Percentiles rank a stretch among this genome's conserved stretches.
phyloP scores from a whole-genome alignment of 495 filamentous ascomycete genomes.

The Recurvomyces mirabilis region DNA sequence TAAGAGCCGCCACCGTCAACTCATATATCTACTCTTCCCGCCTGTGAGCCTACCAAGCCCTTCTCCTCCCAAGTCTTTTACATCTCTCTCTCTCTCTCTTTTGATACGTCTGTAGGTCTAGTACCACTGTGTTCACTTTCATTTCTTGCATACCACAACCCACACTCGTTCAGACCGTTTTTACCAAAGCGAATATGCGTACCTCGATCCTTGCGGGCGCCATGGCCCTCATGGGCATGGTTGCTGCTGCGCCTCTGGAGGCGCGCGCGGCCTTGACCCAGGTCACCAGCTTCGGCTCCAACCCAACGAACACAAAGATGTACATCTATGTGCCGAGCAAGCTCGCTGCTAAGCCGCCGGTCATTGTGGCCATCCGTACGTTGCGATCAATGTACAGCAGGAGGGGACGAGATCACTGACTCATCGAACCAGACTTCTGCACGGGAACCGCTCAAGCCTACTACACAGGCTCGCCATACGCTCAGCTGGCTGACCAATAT shows the following conservation, averaged over 20 bases:
- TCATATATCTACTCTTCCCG: too few relatives aligned
- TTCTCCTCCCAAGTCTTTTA: too few relatives aligned
- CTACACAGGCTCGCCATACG: conserved; percentile 24
- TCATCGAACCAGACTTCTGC: conserved; percentile 20
- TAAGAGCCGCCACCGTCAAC: too few relatives aligned
- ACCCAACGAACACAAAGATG: conserved; percentile 7
- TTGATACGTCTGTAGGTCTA: too few relatives aligned
- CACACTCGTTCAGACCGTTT: conserved; percentile 1
- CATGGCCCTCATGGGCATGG: conserved; percentile 6
- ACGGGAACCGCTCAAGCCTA: conserved; percentile 27
- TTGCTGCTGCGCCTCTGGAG: conserved; percentile 3
- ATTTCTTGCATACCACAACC: too few relatives aligned
- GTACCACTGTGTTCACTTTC: too few relatives aligned
- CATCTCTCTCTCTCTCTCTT: too few relatives aligned
- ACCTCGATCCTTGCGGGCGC: conserved; percentile 1
- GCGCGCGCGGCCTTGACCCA: conserved; percentile 9
- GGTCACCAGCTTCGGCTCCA: conserved; percentile 13
- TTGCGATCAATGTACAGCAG: background rate
- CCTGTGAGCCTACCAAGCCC: too few relatives aligned
- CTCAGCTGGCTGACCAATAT: conserved; percentile 35
- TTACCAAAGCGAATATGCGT: conserved; percentile 3
- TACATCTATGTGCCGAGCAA: conserved; percentile 27
- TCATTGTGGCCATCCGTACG: conserved; percentile 25
- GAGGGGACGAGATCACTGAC: background rate
- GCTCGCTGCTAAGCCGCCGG: conserved; percentile 20